Base-by-base conservation (phyloP, 208 protist genomes). In the Phytomonas sp. region DNA sequence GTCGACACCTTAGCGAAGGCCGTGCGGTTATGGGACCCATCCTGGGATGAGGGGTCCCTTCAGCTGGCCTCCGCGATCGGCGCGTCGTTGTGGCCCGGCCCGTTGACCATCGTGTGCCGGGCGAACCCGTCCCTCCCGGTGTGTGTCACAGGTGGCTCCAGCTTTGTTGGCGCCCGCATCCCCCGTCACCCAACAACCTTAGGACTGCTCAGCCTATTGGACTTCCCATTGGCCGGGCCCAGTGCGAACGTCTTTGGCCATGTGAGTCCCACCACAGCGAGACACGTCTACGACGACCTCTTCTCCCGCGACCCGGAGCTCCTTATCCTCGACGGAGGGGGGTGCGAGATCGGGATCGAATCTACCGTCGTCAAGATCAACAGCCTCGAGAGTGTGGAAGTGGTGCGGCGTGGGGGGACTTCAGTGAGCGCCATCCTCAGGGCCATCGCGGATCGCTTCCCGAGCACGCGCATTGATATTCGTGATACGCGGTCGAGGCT, bases 181-280 rank as follows among this genome's bases (percentile, higher is more conserved):
- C 94, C 95, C 13, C 63, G 72, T 30, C 92, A 97, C 71, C 73
- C 81, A 3, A 67, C 87, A 15, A 81, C 94, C 11, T 73, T 92
- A 33, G 63, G 71, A 60, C 78, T 97, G 17, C 70, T 98, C 28
- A 46, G 77, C 9, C 79, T 83, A 62, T 75, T 91, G 15, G 71
- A 79, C 70, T 87, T 97, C 60, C 91, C 92, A 23, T 75, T 98
- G 8, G 90, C 91, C 5, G 95, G 88, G 20, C 95, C 95, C 29
- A 97, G 90, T 68, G 96, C 96, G 5, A 98, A 98, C 79, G 87
- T 82, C 31, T 97, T 97, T 79, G 94, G 94, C 20, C 96, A 97
- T 61, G 90, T 97, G 26, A 96, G 89, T 61, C 96, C 96, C 26
- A 97, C 96, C 9, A 87, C 74, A 0, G 84, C 96, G 15, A 69